These are phyloP conservation scores for Metschnikowia aberdeeniae DNA, from an alignment of 805 yeast genomes.

Conservation along the genomic window DNA sequence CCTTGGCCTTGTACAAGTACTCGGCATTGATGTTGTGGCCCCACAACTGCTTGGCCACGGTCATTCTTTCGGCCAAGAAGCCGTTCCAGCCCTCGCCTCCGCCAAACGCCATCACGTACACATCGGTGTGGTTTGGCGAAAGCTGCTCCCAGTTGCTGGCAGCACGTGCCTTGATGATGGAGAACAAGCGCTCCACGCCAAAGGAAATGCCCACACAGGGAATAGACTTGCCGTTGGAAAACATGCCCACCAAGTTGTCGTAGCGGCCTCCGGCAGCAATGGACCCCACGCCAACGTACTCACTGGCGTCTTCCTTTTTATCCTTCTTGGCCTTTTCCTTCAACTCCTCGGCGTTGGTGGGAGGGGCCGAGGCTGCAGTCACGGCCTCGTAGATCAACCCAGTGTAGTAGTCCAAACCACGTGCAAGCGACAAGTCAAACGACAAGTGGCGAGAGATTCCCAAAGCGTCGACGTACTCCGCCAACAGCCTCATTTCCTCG, in stretches of 20 bases:
- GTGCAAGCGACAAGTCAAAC: slow-evolving; percentile 90
- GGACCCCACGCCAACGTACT: slow-evolving; percentile 96
- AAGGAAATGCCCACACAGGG: slow-evolving; percentile 98
- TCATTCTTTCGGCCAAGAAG: slow-evolving; percentile 87
- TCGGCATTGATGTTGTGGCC: slow-evolving; percentile 84
- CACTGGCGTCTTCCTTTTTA: slow-evolving; percentile 80
- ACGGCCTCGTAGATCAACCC: slow-evolving; percentile 97
- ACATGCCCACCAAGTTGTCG: slow-evolving; percentile 96
- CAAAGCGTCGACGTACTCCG: slow-evolving; percentile 79
- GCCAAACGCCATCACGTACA: slow-evolving; percentile 95
- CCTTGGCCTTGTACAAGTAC: slow-evolving; percentile 87
- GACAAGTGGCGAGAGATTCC: slow-evolving; percentile 64
- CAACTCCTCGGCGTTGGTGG: slow-evolving; percentile 67
- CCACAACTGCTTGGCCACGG: slow-evolving; percentile 81
- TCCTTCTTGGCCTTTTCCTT: slow-evolving; percentile 45
- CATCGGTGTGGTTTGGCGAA: slow-evolving; percentile 87
- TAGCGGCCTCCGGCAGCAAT: slow-evolving; percentile 99
- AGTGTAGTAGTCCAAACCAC: slow-evolving; percentile 97
- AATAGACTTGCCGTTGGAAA: slow-evolving; percentile 83
- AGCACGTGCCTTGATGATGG: slow-evolving; percentile 76
- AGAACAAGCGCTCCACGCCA: slow-evolving; percentile 93
- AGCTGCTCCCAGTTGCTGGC: slow-evolving; percentile 55
- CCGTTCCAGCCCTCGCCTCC: slow-evolving; percentile 98
- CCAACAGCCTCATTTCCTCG: slow-evolving; percentile 69
- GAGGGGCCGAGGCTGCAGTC: slow-evolving; percentile 95